Evolutionary conservation across 164 flowering plant species (phyloP), one percentile per base, ranked within the genome.

Genomic region (Hamamelis virginiana): DNA sequence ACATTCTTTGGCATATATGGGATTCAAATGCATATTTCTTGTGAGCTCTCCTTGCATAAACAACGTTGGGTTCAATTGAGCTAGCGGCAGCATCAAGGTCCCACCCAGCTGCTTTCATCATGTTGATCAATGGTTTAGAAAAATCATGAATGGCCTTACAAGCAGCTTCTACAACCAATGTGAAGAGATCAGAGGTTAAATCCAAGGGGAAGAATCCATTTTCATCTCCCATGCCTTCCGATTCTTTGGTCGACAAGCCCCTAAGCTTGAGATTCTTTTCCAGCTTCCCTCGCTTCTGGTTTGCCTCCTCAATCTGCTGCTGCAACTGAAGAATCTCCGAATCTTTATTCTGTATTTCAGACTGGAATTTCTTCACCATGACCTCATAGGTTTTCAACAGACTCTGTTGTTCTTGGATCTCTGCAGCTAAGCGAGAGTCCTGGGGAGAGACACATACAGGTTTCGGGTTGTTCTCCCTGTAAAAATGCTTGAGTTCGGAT

Each of bases 31-130:
- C 98, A 77, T 88, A 95, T 70, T 95, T 95, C 80, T 92, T 93
- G 86, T 95, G 98, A 46, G 98, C 89, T 73, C 99, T 81, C 73
- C 87, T 95, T 27, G 94, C 93, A 77, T 92, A 95, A 72, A 78
- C 70, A 12, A 90, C 89, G 57, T 76, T 64, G 1, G 91, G 87
- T 72, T 90, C 97, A 65, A 95, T 87, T 6, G 99, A 87, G 53
- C 76, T 76, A 51, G 98, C 99, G 1, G 98, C 99, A 28, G 90
- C 86, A 81, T 95, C 99, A 55, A 95, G 96, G 77, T 95, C 99
- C 99, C 99, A 95, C 6, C 95, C 96, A 66, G 98, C 92, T 22
- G 92, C 98, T 85, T 91, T 95, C 98, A 95, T 91, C 96, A 95
- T 84, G 82, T 91, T 91, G 83, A 95, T 92, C 81, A 95, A 73